Evolutionary conservation across 2,329 filamentous ascomycete genomes (phyloP).

Genomic region (Chaetomiaceae sp.): DNA sequence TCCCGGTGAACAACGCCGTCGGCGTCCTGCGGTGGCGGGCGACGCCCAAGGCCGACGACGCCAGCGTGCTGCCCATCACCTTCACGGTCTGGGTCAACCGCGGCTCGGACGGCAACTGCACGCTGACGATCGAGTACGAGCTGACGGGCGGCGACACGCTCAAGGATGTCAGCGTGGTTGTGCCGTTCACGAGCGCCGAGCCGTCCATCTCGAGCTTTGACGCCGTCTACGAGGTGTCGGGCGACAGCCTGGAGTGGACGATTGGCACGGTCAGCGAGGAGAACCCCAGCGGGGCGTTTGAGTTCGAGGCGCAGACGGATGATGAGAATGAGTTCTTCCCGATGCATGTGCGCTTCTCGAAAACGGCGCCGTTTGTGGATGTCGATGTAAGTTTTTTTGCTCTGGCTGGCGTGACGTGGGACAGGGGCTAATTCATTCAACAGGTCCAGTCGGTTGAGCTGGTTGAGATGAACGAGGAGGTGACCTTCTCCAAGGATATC

Average conservation of each 20-base stretch:
- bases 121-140: slow-evolving; percentile 93
- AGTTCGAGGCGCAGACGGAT: slow-evolving; percentile 85
- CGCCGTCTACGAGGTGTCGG: slow-evolving; percentile 87
- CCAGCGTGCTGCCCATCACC: slow-evolving; percentile 80
- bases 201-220: slow-evolving; percentile 90
- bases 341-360: slow-evolving; percentile 87
- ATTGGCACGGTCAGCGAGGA: slow-evolving; percentile 81
- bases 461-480: slow-evolving; percentile 70
- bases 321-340: slow-evolving; percentile 97
- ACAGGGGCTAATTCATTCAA: slow-evolving; percentile 27
- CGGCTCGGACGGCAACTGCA: slow-evolving; percentile 72
- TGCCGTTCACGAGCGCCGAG: slow-evolving; percentile 81
- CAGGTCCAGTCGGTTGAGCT: slow-evolving; percentile 65
- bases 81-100: slow-evolving; percentile 99
- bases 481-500: slow-evolving; percentile 78
- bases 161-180: slow-evolving; percentile 79
- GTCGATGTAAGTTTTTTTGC: slow-evolving; percentile 70
- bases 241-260: slow-evolving; percentile 90
- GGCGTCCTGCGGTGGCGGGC: slow-evolving; percentile 92
- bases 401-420: neutral
- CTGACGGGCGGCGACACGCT: slow-evolving; percentile 74
- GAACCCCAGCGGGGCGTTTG: slow-evolving; percentile 81
- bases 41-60: slow-evolving; percentile 73
- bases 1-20: slow-evolving; percentile 91
- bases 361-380: slow-evolving; percentile 80